Percentiles rank a stretch among this genome's conserved stretches.
phyloP scores from a whole-genome alignment of 1,284 basidiomycete genomes.

The Naganishia albida region DNA sequence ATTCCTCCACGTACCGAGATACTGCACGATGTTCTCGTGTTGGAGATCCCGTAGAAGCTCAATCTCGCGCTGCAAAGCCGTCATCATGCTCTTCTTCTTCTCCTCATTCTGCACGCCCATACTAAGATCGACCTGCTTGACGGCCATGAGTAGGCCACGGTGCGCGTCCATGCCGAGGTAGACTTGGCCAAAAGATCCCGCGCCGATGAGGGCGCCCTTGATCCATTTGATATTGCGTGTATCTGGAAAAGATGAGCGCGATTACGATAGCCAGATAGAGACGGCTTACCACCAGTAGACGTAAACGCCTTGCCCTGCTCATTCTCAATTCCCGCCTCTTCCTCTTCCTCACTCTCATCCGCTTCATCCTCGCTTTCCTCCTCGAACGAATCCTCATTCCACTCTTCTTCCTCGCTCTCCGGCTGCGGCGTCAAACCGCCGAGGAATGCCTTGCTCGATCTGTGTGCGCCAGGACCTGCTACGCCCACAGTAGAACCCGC shows the following conservation, averaged over 20 bases:
- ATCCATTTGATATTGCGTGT: constrained; percentile 90
- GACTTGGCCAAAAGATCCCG: constrained; percentile 92
- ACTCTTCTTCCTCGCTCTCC: constrained; percentile 42
- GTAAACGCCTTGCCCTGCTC: constrained; percentile 61
- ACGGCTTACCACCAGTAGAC: constrained; percentile 63
- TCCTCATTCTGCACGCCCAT: constrained; percentile 86
- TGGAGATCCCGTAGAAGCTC: constrained; percentile 92
- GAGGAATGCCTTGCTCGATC: constrained; percentile 33
- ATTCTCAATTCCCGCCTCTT: constrained; percentile 52
- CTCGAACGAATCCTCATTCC: constrained; percentile 38
- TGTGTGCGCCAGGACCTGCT: constrained; percentile 43
- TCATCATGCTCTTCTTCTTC: constrained; percentile 91
- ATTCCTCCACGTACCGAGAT: constrained; percentile 72
- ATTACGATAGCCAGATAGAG: constrained; percentile 7
- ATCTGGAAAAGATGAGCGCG: constrained; percentile 42
- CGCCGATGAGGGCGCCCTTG: constrained; percentile 95
- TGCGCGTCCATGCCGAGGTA: constrained; percentile 97
- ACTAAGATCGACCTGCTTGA: constrained; percentile 97
- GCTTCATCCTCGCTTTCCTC: constrained; percentile 37
- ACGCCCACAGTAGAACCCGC: constrained; percentile 46
- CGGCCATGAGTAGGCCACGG: constrained; percentile 93
- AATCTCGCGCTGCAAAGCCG: constrained; percentile 92
- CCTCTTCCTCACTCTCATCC: constrained; percentile 40
- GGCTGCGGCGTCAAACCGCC: constrained; percentile 40
- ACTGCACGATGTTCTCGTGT: constrained; percentile 97